Percentiles rank a stretch among this genome's conserved stretches.
These are phyloP conservation scores for Nemania sp. DNA, from an alignment of 2,329 filamentous ascomycete genomes.

Conservation along the genomic window DNA sequence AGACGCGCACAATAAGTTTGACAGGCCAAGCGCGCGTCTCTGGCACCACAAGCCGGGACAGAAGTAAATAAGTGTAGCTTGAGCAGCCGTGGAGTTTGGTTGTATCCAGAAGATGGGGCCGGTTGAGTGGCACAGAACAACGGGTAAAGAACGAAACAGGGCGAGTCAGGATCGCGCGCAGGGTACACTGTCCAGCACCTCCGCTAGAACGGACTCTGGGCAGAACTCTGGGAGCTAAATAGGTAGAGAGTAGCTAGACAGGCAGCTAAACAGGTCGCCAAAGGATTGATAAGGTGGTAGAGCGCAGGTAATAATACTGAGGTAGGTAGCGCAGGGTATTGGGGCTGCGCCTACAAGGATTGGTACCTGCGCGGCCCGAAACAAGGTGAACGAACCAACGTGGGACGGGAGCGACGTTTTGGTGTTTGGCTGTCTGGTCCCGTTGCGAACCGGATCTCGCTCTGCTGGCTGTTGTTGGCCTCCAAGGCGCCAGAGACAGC, in stretches of 20 bases:
- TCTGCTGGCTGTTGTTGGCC: conserved; percentile 6
- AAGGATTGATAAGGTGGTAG: conserved; percentile 13
- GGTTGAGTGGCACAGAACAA: conserved; percentile 37
- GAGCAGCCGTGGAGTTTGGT: conserved; percentile 15
- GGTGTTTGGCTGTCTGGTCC: conserved; percentile 2
- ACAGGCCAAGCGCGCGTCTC: conserved; percentile 44
- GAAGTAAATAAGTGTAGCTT: conserved; percentile 34
- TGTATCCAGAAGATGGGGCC: conserved; percentile 12
- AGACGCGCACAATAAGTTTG: conserved; percentile 38
- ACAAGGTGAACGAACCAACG: conserved; percentile 19
- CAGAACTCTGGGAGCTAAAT: no score
- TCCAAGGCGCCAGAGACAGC: background rate
- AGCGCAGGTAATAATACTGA: conserved; percentile 11
- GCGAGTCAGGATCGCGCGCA: conserved; percentile 17
- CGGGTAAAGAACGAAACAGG: conserved; percentile 28
- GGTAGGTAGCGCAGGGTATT: conserved; percentile 31
- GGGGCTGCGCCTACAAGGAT: conserved; percentile 36
- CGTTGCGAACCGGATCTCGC: background rate
- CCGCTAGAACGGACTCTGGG: no score
- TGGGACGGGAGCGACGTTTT: background rate
- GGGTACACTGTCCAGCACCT: background rate
- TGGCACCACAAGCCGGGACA: conserved; percentile 25
- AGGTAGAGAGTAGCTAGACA: background rate
- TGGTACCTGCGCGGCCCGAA: conserved; percentile 21
- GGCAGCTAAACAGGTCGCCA: conserved; percentile 1